Percentiles rank a stretch among this genome's conserved stretches.
phyloP scores from a whole-genome alignment of 2,329 filamentous ascomycete genomes.

The Periconia digitata region DNA sequence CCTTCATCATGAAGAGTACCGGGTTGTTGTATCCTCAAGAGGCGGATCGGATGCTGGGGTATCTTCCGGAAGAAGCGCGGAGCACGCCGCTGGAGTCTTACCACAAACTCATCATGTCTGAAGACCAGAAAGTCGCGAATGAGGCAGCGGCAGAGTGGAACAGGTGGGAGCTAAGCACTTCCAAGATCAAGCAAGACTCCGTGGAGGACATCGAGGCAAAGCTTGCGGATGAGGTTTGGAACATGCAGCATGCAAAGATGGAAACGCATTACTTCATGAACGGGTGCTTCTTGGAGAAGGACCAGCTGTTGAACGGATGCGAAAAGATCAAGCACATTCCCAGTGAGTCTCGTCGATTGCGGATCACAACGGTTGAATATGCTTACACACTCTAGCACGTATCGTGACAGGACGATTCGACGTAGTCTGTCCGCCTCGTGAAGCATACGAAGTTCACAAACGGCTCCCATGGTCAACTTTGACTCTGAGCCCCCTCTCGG shows the following conservation, averaged over 20 bases:
- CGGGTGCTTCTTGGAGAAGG: slow-evolving; percentile 42
- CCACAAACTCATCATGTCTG: slow-evolving; percentile 39
- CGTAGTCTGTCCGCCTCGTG: slow-evolving; percentile 44
- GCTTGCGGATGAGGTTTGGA: slow-evolving; percentile 25
- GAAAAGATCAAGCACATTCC: slow-evolving; percentile 37
- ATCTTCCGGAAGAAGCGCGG: slow-evolving; percentile 38
- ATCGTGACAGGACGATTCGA: slow-evolving; percentile 48
- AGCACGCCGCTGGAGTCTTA: slow-evolving; percentile 38
- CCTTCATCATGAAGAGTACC: slow-evolving; percentile 21
- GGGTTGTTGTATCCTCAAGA: slow-evolving; percentile 39
- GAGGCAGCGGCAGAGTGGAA: slow-evolving; percentile 35
- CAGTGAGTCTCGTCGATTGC: slow-evolving; percentile 9
- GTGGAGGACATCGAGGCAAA: slow-evolving; percentile 11
- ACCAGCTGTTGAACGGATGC: slow-evolving; percentile 38
- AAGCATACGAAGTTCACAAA: slow-evolving; percentile 44
- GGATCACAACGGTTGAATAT: background rate
- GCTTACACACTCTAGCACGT: slow-evolving; percentile 15
- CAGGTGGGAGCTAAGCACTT: slow-evolving; percentile 28
- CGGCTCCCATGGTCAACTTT: slow-evolving; percentile 32
- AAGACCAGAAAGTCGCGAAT: slow-evolving; percentile 20
- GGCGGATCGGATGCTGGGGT: slow-evolving; percentile 35
- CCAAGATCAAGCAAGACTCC: slow-evolving; percentile 10
- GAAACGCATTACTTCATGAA: slow-evolving; percentile 46
- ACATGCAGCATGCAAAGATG: slow-evolving; percentile 39
- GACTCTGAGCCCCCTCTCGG: slow-evolving; percentile 25